These are phyloP conservation scores for Exophiala lecanii-corni DNA, from an alignment of 2,329 filamentous ascomycete species.

Conservation along the genomic window DNA sequence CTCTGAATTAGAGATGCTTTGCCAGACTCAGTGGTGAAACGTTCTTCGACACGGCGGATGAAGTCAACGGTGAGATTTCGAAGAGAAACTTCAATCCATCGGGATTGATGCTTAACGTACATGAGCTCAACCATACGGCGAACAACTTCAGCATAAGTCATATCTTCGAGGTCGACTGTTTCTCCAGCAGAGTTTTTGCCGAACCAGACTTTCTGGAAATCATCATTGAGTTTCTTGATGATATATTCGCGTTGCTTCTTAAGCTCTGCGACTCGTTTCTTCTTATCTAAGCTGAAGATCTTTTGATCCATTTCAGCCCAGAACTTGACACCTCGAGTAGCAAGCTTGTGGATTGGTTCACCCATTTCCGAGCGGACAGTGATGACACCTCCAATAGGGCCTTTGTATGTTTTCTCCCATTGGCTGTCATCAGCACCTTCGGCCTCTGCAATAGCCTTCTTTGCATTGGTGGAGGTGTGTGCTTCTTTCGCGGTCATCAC, in stretches of 20 bases:
- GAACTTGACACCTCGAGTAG: constrained; percentile 90
- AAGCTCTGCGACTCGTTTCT: constrained; percentile 81
- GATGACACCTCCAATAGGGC: constrained; percentile 84
- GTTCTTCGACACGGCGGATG: constrained; percentile 93
- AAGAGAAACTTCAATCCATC: constrained; percentile 87
- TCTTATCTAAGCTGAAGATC: constrained; percentile 94
- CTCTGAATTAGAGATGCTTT: constrained; percentile 81
- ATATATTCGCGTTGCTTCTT: constrained; percentile 87
- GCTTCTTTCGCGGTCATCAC: constrained; percentile 95
- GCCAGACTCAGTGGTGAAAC: constrained; percentile 70
- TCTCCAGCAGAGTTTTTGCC: constrained; percentile 76
- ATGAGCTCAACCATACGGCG: constrained; percentile 83
- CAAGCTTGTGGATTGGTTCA: constrained; percentile 97
- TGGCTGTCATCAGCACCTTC: constrained; percentile 73
- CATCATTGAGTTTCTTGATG: constrained; percentile 91
- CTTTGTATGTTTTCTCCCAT: constrained; percentile 94
- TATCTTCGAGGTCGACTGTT: constrained; percentile 84
- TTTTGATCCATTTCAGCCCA: constrained; percentile 99
- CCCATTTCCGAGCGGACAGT: constrained; percentile 99
- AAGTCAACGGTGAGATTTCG: constrained; percentile 85
- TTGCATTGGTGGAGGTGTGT: constrained; percentile 79
- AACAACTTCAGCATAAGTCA: constrained; percentile 88
- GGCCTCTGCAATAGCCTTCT: constrained; percentile 84
- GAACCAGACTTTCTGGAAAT: constrained; percentile 98
- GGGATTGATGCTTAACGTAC: constrained; percentile 82